A percentile compares a stretch with the other conserved stretches of the same genome.
Conservation (phyloP, 805 yeast genomes). For the Saccharomycopsis sp. region DNA sequence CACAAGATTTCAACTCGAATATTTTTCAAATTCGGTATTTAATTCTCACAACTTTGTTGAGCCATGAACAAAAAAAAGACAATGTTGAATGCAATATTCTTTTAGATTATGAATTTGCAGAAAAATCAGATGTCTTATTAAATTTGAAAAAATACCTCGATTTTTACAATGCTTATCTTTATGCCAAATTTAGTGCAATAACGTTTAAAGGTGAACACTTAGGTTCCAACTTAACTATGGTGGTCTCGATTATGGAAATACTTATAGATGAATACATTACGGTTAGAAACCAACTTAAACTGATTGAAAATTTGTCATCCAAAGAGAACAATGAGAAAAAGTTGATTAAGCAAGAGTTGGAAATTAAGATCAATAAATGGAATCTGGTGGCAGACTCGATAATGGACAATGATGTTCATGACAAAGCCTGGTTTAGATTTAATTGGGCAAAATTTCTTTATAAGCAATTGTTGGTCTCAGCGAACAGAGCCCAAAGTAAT, state of each 20-base stretch:
- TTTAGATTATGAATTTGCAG: constrained; percentile 5
- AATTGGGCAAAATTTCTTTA: constrained; percentile 44
- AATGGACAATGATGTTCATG: too few species aligned
- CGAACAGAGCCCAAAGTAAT: background rate
- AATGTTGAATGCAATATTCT: constrained; percentile 1
- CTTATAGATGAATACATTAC: constrained; percentile 37
- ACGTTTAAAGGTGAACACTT: background rate
- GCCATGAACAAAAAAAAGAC: background rate
- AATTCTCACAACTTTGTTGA: constrained; percentile 1
- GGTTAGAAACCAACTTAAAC: constrained; percentile 25
- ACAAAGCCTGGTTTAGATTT: constrained; percentile 29
- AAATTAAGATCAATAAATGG: constrained; percentile 48
- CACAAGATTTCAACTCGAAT: constrained; percentile 5
- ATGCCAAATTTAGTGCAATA: constrained; percentile 3
- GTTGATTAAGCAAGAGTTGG: constrained; percentile 26
- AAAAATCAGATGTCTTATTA: constrained; percentile 4
- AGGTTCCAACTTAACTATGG: constrained; percentile 22
- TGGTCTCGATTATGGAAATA: constrained; percentile 37
- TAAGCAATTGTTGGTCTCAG: constrained; percentile 29
- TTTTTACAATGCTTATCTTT: constrained; percentile 11
- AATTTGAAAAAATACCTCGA: constrained; percentile 18
- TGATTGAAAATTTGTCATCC: background rate
- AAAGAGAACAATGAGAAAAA: constrained; percentile 9
- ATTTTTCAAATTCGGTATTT: constrained; percentile 15
- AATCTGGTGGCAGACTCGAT: background rate